Evolutionary conservation across 805 yeast genomes (phyloP).

Genomic region (Lachancea cidri): DNA sequence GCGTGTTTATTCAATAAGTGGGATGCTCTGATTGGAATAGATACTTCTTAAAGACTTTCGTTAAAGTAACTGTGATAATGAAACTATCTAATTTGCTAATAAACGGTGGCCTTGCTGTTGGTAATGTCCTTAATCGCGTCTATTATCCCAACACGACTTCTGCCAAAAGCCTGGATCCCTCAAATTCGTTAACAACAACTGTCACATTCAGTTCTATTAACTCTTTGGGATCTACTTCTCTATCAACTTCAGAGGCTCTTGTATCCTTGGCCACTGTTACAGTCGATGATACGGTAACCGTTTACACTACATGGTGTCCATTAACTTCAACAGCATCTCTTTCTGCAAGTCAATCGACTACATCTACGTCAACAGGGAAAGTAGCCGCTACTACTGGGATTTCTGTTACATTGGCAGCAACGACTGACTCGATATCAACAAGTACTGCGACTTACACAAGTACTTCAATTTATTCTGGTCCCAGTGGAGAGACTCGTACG

Average conservation of each 20-base stretch:
- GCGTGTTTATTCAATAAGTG: too few species aligned
- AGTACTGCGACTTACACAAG: neutral
- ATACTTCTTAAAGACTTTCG: neutral
- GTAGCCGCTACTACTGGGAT: too few species aligned
- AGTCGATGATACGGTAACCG: slow-evolving; percentile 6
- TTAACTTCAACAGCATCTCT: neutral
- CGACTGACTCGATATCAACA: too few species aligned
- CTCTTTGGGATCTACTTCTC: neutral
- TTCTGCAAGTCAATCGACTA: neutral
- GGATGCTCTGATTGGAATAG: too few species aligned
- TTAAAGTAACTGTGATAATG: neutral
- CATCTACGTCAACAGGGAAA: neutral
- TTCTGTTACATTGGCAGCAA: too few species aligned
- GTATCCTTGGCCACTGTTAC: slow-evolving; percentile 8
- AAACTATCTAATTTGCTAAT: slow-evolving; percentile 1
- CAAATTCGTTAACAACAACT: slow-evolving; percentile 1
- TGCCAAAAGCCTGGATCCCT: neutral
- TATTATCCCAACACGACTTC: slow-evolving; percentile 5
- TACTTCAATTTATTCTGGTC: neutral
- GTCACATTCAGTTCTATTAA: neutral
- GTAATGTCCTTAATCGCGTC: slow-evolving; percentile 1
- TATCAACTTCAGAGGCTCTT: neutral
- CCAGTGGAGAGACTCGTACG: neutral
- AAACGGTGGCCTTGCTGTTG: neutral
- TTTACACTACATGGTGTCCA: slow-evolving; percentile 18